Evolutionary conservation across 495 filamentous ascomycete species (phyloP).

Genomic region (Lepraria neglecta): DNA sequence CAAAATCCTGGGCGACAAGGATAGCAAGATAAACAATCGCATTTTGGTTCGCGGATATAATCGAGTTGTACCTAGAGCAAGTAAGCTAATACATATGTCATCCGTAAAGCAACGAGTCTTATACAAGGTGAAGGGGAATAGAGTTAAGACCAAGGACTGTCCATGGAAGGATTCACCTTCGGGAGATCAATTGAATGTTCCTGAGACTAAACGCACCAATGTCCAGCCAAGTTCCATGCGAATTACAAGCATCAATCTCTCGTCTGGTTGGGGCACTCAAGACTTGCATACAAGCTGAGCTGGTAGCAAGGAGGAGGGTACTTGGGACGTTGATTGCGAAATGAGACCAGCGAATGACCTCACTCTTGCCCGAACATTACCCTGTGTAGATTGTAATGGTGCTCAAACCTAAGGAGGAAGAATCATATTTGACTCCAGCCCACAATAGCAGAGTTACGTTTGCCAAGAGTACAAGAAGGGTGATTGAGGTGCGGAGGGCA

Average conservation of each 20-base stretch:
- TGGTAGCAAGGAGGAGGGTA: constrained; percentile 36
- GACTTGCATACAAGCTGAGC: constrained; percentile 43
- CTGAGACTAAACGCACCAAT: constrained; percentile 38
- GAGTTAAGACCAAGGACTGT: background rate
- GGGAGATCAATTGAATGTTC: constrained; percentile 14
- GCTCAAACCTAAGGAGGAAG: too few relatives aligned
- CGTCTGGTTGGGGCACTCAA: constrained; percentile 36
- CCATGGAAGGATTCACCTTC: background rate
- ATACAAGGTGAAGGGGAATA: background rate
- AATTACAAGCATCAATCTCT: constrained; percentile 38
- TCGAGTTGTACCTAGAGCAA: background rate
- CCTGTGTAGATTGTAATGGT: too few relatives aligned
- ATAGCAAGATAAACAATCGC: too few relatives aligned
- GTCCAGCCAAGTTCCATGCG: constrained; percentile 33
- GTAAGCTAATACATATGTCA: background rate
- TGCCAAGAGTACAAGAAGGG: too few relatives aligned
- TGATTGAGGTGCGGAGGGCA: too few relatives aligned
- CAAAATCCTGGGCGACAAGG: too few relatives aligned
- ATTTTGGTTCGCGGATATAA: too few relatives aligned
- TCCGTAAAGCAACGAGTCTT: background rate
- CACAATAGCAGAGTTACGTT: too few relatives aligned
- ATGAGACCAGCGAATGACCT: too few relatives aligned
- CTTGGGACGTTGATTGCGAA: constrained; percentile 33
- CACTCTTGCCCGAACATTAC: too few relatives aligned
- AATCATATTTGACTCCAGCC: too few relatives aligned